These are phyloP conservation scores for Trichoderma sp. DNA, from an alignment of 2,329 filamentous ascomycete genomes.

Conservation along the genomic window DNA sequence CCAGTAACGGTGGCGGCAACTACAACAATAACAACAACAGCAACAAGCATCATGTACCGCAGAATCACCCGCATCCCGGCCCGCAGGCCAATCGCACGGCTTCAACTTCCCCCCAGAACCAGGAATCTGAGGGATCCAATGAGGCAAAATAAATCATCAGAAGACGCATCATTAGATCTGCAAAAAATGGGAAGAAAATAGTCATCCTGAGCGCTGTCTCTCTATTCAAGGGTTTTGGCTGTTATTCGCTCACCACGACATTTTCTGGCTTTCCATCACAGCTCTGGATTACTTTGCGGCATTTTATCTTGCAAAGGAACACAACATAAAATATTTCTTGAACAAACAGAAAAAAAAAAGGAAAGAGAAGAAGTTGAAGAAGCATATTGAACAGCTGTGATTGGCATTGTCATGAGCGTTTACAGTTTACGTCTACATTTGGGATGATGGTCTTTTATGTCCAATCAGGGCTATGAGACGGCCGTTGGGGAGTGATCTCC, in stretches of 20 bases:
- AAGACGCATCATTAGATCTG: slow-evolving; percentile 28
- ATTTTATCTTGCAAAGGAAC: slow-evolving; percentile 21
- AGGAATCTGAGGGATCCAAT: slow-evolving; percentile 47
- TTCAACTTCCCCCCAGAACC: slow-evolving; percentile 41
- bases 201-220: slow-evolving; percentile 33
- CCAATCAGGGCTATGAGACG: background rate
- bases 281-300: slow-evolving; percentile 31
- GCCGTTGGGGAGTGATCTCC: background rate
- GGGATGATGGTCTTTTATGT: slow-evolving; percentile 9
- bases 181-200: slow-evolving; percentile 16
- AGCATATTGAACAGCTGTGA: slow-evolving; percentile 29
- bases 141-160: slow-evolving; percentile 49
- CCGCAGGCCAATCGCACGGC: slow-evolving; percentile 43
- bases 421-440: slow-evolving; percentile 24
- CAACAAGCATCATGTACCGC: slow-evolving; percentile 55
- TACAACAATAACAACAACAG: slow-evolving; percentile 59
- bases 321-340: slow-evolving; percentile 3
- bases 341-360: background rate
- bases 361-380: background rate
- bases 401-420: slow-evolving; percentile 30
- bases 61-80: slow-evolving; percentile 47
- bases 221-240: slow-evolving; percentile 32
- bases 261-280: slow-evolving; percentile 34
- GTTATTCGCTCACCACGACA: slow-evolving; percentile 33
- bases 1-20: slow-evolving; percentile 59